These are phyloP conservation scores for Biscutella auriculata DNA, from an alignment of 441 rosid species.

Conservation along the genomic window DNA sequence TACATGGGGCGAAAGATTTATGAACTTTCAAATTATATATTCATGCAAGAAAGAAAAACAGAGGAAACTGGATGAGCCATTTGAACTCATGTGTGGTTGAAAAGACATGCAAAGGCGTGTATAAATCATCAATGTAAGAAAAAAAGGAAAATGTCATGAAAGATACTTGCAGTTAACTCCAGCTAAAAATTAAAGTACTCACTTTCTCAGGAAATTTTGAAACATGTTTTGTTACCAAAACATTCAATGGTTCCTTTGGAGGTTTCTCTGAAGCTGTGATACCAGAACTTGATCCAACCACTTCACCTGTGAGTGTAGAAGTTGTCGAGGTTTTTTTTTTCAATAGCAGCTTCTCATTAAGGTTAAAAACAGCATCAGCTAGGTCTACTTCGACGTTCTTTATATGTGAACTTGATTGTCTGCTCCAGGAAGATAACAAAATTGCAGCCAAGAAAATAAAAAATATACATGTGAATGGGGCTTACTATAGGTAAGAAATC, in stretches of 20 bases:
- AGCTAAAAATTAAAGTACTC: slow-evolving; percentile 13
- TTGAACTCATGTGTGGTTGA: neutral
- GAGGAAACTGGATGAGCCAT: neutral
- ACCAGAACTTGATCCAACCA: slow-evolving; percentile 25
- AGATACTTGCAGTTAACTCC: slow-evolving; percentile 2
- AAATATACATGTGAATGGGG: slow-evolving; percentile 17
- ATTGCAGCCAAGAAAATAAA: neutral
- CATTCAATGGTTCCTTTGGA: slow-evolving; percentile 40
- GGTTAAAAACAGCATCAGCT: slow-evolving; percentile 52
- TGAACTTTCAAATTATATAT: too few species aligned
- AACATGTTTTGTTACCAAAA: slow-evolving; percentile 46
- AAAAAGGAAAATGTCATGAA: neutral
- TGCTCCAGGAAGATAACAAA: slow-evolving; percentile 19
- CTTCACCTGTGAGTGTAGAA: slow-evolving; percentile 33
- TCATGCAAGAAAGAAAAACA: neutral
- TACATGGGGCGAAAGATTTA: neutral
- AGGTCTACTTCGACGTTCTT: slow-evolving; percentile 50
- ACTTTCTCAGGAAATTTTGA: slow-evolving; percentile 82
- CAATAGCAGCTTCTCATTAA: slow-evolving; percentile 58
- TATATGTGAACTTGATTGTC: slow-evolving; percentile 68
- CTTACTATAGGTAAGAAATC: neutral
- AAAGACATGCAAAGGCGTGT: neutral
- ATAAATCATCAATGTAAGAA: neutral
- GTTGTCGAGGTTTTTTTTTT: slow-evolving; percentile 40
- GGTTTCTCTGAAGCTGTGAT: slow-evolving; percentile 33